Base-by-base conservation (phyloP, 2,329 filamentous ascomycete genomes). In the Penicillium fuscoglaucum region DNA sequence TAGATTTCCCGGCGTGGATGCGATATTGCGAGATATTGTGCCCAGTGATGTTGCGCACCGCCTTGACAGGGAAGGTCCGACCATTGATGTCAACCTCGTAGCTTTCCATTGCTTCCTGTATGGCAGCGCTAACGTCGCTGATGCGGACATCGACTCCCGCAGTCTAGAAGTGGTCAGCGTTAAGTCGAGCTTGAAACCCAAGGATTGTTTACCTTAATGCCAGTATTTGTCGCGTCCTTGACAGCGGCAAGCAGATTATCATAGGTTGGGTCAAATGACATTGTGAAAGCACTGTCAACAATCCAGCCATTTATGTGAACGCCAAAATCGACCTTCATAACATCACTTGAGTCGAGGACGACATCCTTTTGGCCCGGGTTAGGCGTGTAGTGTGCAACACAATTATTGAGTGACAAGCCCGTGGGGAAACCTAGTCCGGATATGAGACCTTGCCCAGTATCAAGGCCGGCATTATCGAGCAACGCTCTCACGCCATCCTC, bases 251-350 rank as follows among this genome's bases (percentile, higher is more conserved):
- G 83, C 29, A 93, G 80, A 69, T 88, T 88, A 73, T 93, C 88
- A 74, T 91, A 93, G 63, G 83, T 83, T 26, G 84, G 85, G 68
- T 93, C 87, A 70, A 90, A 93, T 0, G 89, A 82, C 75, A 93
- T 81, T 10, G 90, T 93, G 71, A 92, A 93, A 6, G 90, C 90
- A 64, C 86, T 90, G 78, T 93, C 90, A 58, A 93, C 89, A 70
- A 93, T 93, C 65, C 86, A 83, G 4, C 90, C 90, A 69, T 89
- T 90, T 68, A 93, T 83, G 72, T 93, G 90, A 31, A 93, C 90
- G 49, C 90, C 90, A 68, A 92, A 90, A 69, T 93, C 90, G 8
- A 93, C 87, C 75, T 91, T 93, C 83, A 93, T 84, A 37, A 96
- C 90, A 71, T 96, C 90, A 61, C 85, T 83, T 61, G 87, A 74